Base-by-base conservation (phyloP, 805 yeast species). In the Teunomyces lycoperdinae region DNA sequence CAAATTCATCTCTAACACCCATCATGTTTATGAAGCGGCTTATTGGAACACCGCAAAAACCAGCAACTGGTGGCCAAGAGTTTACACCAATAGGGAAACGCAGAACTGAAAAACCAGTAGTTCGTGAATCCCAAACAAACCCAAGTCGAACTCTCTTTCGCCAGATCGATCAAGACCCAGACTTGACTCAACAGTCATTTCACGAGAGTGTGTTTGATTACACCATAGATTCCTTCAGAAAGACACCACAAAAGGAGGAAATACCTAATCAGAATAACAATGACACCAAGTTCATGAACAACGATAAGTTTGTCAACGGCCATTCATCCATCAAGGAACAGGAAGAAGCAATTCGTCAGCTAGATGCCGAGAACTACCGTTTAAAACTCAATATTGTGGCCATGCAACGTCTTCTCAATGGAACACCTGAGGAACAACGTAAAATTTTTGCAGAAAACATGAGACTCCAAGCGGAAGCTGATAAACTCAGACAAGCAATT, bases 71-170 rank as follows among this genome's bases (percentile, higher is more conserved):
- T 9, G 53, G 29, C 14, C 50, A 44, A 4, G 65, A 62, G 50
- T 62, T 62, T 46, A 57, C 64, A 3, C 66, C 66, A 9, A 60
- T 62, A 4, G 66, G 66, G 5, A 54, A 51, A 47, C 44, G 36
- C 41, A 43, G 10, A 48, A 44, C 6, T 39, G 46, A 33, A 40
- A 29, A 14, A 24, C 10, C 44, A 30, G 14, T 39, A 28, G n/a
- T 9, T 17, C 33, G 45, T 27, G 47, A 44, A 35, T 24, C 32
- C 3, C 40, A 42, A 7, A 28, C 33, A 2, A 33, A 43, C 9
- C 44, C 48, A 8, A 36, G 51, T 14, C 35, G 55, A 6, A 45
- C 49, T 8, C 43, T 52, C 28, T 52, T 52, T 47, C 39, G 47
- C 30, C 50, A 50, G 5, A 47, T 52, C 31, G 30, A 20, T 20